Base-by-base conservation (phyloP, 148 eudicot species). In the Dianthus caryophyllus region DNA sequence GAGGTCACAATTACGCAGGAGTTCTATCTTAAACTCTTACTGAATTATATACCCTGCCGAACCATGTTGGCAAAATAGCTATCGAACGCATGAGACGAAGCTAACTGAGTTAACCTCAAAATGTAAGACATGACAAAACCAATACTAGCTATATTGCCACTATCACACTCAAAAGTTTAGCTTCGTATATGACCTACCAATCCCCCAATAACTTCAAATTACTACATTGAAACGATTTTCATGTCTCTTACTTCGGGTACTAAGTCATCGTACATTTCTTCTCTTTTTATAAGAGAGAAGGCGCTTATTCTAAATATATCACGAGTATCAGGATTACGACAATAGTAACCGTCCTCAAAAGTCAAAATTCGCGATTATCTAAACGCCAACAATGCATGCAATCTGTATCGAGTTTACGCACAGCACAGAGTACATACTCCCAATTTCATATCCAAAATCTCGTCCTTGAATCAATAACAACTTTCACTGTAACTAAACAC, bases 361-460 rank as follows among this genome's bases (percentile, higher is more conserved):
- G 20, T 0, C 54, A 2, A 9, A 50, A 50, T 18, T 24, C 58
- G 15, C 21, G 12, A 53, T 16, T 22, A 25, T 12, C 43, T 7
- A 30, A 31, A 64, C 10, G 27, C 52, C 26, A 18, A 10, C 43
- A 49, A n/a, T 29, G 27, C 69, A 65, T 30, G 57, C 69, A 65
- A 30, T 17, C 41, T 29, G 20, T 29, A 50, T 15, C 38, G 38
- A 33, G n/a, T 33, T 33, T 33, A 33, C 6, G 22, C 62, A 49
- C 52, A 48, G 30, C 36, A 57, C 39, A 3, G 7, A 29, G 33
- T 5, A 57, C 61, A 27, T 30, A 57, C 6, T 15, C 61, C 27
- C 38, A 27, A 27, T 57, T 30, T 39, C 16, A 38, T 4, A 16
- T 27, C 38, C 16, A 21, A 16, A 14, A 17, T 33, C 7, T 33